phyloP scores from a whole-genome alignment of 768 basidiomycete genomes.

The Tephrocybe sp. region DNA sequence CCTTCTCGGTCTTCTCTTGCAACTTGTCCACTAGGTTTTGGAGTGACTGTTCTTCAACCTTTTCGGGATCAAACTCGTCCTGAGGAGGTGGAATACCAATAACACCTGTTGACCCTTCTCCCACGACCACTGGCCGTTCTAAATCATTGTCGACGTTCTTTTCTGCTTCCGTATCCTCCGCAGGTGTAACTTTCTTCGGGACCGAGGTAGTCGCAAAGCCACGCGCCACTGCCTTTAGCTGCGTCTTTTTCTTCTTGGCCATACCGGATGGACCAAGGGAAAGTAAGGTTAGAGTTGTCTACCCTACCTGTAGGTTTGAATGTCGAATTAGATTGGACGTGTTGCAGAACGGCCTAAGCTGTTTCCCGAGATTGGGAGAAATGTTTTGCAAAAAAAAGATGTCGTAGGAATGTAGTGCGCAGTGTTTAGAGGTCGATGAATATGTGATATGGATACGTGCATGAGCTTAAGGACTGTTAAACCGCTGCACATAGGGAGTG shows the following conservation, averaged over 20 bases:
- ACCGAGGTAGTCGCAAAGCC: conserved; percentile 83
- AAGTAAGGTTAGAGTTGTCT: conserved; percentile 1
- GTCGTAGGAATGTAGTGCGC: conserved; percentile 14
- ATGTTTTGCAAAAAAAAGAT: neutral
- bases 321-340: neutral
- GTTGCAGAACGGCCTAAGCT: neutral
- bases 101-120: neutral
- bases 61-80: conserved; percentile 33
- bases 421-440: conserved; percentile 6
- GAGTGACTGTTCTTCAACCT: conserved; percentile 52
- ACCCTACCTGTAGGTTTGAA: conserved; percentile 5
- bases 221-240: conserved; percentile 69
- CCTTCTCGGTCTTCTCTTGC: conserved; percentile 88
- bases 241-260: conserved; percentile 86
- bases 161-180: conserved; percentile 22
- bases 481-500: conserved; percentile 16
- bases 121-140: conserved; percentile 6
- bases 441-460: conserved; percentile 12
- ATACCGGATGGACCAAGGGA: conserved; percentile 35
- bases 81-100: conserved; percentile 12
- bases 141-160: conserved; percentile 10
- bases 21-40: conserved; percentile 77
- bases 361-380: conserved; percentile 3
- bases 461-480: conserved; percentile 18
- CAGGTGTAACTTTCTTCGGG: conserved; percentile 62